Conservation (phyloP, 345 rosid species). For the Linum trigynum region DNA sequence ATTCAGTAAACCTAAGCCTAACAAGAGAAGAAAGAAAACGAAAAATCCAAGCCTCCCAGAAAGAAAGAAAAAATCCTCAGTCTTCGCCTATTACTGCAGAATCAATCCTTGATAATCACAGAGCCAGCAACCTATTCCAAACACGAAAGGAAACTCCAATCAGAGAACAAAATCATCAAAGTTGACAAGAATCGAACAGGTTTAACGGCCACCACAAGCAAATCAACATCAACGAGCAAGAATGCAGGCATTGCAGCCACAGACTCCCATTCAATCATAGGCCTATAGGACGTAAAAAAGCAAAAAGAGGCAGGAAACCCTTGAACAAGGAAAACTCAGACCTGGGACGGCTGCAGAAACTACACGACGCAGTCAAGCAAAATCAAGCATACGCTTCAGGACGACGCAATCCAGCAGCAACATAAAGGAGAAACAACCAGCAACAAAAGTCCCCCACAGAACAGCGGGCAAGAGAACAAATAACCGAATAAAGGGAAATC, state of each 20-base stretch:
- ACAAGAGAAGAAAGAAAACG: not conserved
- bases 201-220: not conserved
- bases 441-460: not conserved
- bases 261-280: not conserved
- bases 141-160: too few species aligned
- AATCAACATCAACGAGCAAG: not conserved
- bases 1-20: not conserved
- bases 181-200: not conserved
- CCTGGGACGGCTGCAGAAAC: not conserved
- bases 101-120: not conserved
- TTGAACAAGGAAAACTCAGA: not conserved
- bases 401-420: too few species aligned
- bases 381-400: not conserved
- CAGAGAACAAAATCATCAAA: too few species aligned
- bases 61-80: constrained; percentile 1
- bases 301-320: not conserved
- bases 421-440: too few species aligned
- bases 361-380: not conserved
- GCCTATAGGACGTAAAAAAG: not conserved
- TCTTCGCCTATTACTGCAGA: not conserved
- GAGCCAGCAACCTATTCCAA: not conserved
- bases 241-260: not conserved
- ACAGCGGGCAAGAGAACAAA: not conserved
- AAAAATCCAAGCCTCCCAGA: not conserved
- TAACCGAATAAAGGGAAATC: not conserved